Evolutionary conservation across 179 eudicot species (phyloP), one percentile per base, ranked within the genome.

Genomic region (Beta corolliflora): DNA sequence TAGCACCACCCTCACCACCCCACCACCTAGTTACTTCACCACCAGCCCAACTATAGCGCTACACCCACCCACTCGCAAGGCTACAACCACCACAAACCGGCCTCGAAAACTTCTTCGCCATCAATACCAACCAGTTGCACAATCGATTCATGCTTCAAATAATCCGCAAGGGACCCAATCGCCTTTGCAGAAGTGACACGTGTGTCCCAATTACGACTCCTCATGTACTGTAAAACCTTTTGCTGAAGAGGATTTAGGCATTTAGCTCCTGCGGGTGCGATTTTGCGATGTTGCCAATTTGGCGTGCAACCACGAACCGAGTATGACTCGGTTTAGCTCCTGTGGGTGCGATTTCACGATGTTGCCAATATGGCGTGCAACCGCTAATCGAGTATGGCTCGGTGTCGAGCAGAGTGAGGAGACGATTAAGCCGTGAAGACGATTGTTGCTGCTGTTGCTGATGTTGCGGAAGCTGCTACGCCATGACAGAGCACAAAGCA

Each of bases 161-260:
- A 89, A 83, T 90, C 98, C 0, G 99, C 98, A 82, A 97, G 93
- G 44, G 97, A 89, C 55, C 99, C 98, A 68, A 97, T 89, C 31
- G 97, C 99, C 81, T 88, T 94, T 46, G 98, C 99, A 9, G 99
- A 94, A 10, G 99, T 98, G 48, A 97, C 99, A 68, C 99, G 87
- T 5, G 98, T 97, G 76, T 97, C 99, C 99, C 99, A 97, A 66
- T 92, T 97, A 75, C 90, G 87, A 80, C 94, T 91, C 48, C 90
- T 90, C 9, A 97, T 88, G 81, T 93, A 94, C 80, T 84, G 92
- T 9, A 93, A 87, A 56, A 97, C 99, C 87, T 97, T 97, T 58
- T 88, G 83, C 65, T 94, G 46, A 63, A 97, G 85, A 71, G 97
- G 84, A 76, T 83, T 84, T 55, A 97, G 84, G n/a, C n/a, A n/a